Evolutionary conservation across 306 rosid genomes (phyloP), one percentile per base, ranked within the genome.

Genomic region (Adenanthera pavonina): DNA sequence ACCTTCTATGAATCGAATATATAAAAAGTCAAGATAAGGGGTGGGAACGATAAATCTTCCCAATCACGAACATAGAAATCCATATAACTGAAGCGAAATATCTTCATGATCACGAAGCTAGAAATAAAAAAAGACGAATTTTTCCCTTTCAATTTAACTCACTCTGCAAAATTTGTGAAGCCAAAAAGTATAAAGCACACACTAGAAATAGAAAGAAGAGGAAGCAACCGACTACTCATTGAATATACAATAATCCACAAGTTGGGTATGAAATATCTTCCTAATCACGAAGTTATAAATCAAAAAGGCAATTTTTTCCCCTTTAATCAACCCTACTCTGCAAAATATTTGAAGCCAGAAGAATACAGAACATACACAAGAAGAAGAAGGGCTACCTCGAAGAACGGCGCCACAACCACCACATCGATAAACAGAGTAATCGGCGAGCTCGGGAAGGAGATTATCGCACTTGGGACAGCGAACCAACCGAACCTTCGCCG

Each of bases 401-500:
- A 96, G 97, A 83, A 96, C 91, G 81, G 97, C 84, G 75, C 92
- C 92, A 51, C 99, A 96, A 61, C 95, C 99, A 88, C 97, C 98
- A 78, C 99, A 96, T 89, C 89, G 92, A 76, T 93, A 96, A 52
- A 92, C 90, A 81, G 99, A 83, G 83, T 93, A 93, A 87, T 91
- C 94, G 41, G 93, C 88, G 6, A 89, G 92, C 89, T 93, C 99
- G 2, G 97, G 94, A 75, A 96, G 97, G 73, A 96, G 92, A 87
- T 96, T 93, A 86, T 91, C 97, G 73, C 99, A 96, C 85, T 91
- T 93, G 43, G 99, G 99, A 86, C 99, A 96, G 84, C 92, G 75
- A 79, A 92, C 98, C 86, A 96, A 54, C 17, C 97, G 83, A 38
- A 92, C 76, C 82, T 86, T 93, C 3, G 86, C 73, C 0, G 93